Percentiles rank a stretch among this genome's conserved stretches.
Conservation (phyloP, 2,329 filamentous ascomycete genomes). For the Hymenoscyphus albidus region DNA sequence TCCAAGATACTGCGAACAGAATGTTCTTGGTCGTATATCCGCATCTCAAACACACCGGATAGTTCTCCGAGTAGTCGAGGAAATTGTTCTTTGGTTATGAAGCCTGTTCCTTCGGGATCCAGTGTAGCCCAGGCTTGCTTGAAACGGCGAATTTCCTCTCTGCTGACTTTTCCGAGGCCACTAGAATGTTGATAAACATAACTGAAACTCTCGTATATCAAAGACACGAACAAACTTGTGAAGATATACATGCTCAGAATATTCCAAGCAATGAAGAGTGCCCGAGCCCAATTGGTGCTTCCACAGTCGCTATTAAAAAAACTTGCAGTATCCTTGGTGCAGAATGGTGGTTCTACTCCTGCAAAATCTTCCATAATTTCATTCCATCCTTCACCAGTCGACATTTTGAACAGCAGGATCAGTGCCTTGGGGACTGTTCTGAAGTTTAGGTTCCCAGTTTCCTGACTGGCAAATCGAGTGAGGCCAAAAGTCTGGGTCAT, state of each 20-base stretch:
- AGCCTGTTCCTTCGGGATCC: slow-evolving; percentile 87
- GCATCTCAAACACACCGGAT: slow-evolving; percentile 94
- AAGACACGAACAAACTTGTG: slow-evolving; percentile 93
- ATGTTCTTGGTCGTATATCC: slow-evolving; percentile 88
- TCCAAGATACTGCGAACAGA: slow-evolving; percentile 85
- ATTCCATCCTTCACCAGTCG: slow-evolving; percentile 95
- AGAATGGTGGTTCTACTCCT: slow-evolving; percentile 72
- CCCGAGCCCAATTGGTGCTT: slow-evolving; percentile 80
- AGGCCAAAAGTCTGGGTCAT: slow-evolving; percentile 94
- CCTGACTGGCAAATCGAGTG: slow-evolving; percentile 75
- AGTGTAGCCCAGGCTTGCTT: slow-evolving; percentile 98
- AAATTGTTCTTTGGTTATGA: slow-evolving; percentile 85
- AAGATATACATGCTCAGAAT: slow-evolving; percentile 99
- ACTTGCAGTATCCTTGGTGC: slow-evolving; percentile 58
- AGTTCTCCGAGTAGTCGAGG: slow-evolving; percentile 86
- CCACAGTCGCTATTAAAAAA: slow-evolving; percentile 93
- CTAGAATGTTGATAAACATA: slow-evolving; percentile 98
- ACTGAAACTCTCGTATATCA: slow-evolving; percentile 99
- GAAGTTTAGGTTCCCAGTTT: slow-evolving; percentile 81
- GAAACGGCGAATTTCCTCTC: slow-evolving; percentile 92
- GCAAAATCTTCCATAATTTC: slow-evolving; percentile 95
- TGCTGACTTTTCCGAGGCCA: slow-evolving; percentile 82
- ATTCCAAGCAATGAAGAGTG: slow-evolving; percentile 94
- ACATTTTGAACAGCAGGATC: slow-evolving; percentile 89
- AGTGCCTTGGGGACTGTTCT: slow-evolving; percentile 90